phyloP scores from a whole-genome alignment of 1,284 basidiomycete species.

The Neolentinus lepideus region DNA sequence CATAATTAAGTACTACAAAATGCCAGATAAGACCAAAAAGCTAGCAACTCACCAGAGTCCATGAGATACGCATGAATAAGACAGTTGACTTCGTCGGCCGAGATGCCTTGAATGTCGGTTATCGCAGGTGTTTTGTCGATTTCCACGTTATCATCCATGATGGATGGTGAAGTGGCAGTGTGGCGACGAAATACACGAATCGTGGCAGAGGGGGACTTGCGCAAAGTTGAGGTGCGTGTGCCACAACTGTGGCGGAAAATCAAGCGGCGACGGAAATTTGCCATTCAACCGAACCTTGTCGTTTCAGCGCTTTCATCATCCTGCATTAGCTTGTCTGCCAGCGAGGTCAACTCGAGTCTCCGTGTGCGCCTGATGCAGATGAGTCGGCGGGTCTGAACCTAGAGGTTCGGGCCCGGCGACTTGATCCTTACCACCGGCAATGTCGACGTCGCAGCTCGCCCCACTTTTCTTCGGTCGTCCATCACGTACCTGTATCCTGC shows the following conservation, averaged over 20 bases:
- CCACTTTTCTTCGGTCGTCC: background rate
- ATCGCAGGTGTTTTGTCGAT: conserved; percentile 24
- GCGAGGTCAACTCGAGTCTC: background rate
- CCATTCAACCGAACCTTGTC: background rate
- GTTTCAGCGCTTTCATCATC: background rate
- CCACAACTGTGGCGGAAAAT: conserved; percentile 1
- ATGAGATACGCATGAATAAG: conserved; percentile 77
- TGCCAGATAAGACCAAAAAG: background rate
- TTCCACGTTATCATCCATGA: background rate
- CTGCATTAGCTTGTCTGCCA: background rate
- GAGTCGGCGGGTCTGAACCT: background rate
- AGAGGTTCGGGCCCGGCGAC: background rate
- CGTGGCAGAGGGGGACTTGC: background rate
- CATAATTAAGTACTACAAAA: background rate
- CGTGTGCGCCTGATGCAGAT: background rate
- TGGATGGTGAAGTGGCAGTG: background rate
- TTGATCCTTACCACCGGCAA: background rate
- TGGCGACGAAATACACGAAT: background rate
- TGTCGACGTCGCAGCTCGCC: background rate
- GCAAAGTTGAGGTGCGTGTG: background rate
- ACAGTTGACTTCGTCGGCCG: conserved; percentile 79
- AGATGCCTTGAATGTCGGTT: conserved; percentile 44
- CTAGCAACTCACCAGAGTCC: conserved; percentile 54
- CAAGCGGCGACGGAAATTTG: background rate
- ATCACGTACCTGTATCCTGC: no score